These are phyloP conservation scores for Suillus subalutaceus DNA, from an alignment of 768 basidiomycete species.

Conservation along the genomic window DNA sequence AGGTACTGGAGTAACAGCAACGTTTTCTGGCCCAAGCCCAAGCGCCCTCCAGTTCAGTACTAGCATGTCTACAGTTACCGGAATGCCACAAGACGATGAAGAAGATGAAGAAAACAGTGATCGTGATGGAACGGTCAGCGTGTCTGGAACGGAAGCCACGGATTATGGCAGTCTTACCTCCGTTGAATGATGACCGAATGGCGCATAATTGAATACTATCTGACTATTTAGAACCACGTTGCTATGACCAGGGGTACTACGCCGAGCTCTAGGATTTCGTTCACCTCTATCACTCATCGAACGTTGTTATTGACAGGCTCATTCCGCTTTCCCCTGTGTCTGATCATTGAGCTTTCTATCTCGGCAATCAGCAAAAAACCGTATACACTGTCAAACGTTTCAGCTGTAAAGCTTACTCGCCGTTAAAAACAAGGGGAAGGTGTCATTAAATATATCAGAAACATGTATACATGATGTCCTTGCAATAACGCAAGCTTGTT, in stretches of 20 bases:
- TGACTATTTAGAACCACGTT: background rate
- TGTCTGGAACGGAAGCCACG: slow-evolving; percentile 42
- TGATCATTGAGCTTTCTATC: background rate
- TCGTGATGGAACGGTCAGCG: slow-evolving; percentile 41
- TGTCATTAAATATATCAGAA: background rate
- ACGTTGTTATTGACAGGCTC: slow-evolving; percentile 8
- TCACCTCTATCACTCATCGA: background rate
- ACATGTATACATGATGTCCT: slow-evolving; percentile 8
- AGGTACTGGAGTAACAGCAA: slow-evolving; percentile 32
- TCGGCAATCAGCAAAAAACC: no score
- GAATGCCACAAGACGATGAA: slow-evolving; percentile 16
- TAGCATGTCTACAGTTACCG: slow-evolving; percentile 21
- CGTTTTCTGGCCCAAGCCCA: slow-evolving; percentile 25
- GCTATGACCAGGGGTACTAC: background rate
- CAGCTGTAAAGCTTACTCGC: background rate
- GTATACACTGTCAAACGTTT: background rate
- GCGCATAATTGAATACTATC: background rate
- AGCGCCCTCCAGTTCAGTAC: slow-evolving; percentile 23
- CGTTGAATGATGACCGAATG: slow-evolving; percentile 39
- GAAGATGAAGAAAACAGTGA: slow-evolving; percentile 31
- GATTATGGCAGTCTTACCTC: slow-evolving; percentile 55
- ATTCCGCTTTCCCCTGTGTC: background rate
- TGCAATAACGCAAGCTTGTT: background rate
- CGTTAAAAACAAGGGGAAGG: background rate
- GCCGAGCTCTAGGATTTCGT: background rate